phyloP scores from a whole-genome alignment of 805 yeast genomes.

The Metschnikowia henanensis region DNA sequence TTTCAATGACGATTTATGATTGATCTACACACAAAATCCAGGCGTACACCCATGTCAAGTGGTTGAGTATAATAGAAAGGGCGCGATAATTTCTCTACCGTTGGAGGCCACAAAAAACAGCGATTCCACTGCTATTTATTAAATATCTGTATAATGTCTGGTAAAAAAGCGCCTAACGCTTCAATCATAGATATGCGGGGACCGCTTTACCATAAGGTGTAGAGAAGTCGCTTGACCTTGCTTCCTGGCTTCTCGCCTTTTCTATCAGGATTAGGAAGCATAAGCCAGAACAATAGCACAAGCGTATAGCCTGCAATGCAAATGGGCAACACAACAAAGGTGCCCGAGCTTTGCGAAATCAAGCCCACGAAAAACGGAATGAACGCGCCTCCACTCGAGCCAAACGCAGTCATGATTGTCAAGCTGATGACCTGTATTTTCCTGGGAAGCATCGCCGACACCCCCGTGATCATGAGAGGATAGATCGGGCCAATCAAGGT shows the following conservation, averaged over 20 bases:
- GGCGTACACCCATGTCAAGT: too few species aligned
- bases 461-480: conserved; percentile 24
- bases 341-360: conserved; percentile 22
- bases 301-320: conserved; percentile 19
- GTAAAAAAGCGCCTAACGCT: too few species aligned
- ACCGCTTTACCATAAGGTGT: conserved; percentile 5
- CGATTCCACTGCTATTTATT: too few species aligned
- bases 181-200: not conserved
- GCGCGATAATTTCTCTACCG: too few species aligned
- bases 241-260: conserved; percentile 4
- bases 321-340: conserved; percentile 25
- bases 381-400: conserved; percentile 26
- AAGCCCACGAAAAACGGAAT: conserved; percentile 25
- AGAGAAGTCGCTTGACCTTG: conserved; percentile 1
- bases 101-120: too few species aligned
- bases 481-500: conserved; percentile 23
- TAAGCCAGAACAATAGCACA: conserved; percentile 21
- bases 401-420: conserved; percentile 27
- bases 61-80: too few species aligned
- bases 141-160: too few species aligned
- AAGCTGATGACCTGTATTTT: conserved; percentile 25
- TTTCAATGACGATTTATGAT: too few species aligned
- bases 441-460: conserved; percentile 22
- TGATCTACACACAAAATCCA: too few species aligned
- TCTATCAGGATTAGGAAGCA: conserved; percentile 18